phyloP scores from a whole-genome alignment of 2,329 filamentous ascomycete species.

The Parastagonospora nodorum region DNA sequence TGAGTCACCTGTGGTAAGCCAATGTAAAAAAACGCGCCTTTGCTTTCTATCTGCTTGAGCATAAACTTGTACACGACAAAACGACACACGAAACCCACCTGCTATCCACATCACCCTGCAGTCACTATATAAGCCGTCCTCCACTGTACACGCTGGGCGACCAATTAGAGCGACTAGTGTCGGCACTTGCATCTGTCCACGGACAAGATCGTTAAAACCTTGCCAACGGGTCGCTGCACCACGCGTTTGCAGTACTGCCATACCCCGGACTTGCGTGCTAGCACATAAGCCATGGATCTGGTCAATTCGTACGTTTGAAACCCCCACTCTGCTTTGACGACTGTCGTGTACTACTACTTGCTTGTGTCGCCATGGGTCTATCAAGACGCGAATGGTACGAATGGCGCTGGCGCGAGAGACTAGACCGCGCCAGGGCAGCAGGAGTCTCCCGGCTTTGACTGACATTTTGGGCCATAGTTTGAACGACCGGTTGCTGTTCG shows the following conservation, averaged over 20 bases:
- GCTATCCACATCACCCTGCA: conserved; percentile 24
- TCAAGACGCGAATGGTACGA: conserved; percentile 24
- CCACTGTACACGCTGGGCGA: conserved; percentile 9
- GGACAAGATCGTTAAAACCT: conserved; percentile 20
- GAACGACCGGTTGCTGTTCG: conserved; percentile 91
- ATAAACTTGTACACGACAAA: conserved; percentile 35
- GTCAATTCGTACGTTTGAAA: conserved; percentile 46
- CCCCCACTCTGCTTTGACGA: conserved; percentile 10
- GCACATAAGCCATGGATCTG: conserved; percentile 46
- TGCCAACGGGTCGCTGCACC: conserved; percentile 20
- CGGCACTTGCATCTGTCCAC: conserved; percentile 27
- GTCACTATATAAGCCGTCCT: conserved; percentile 16
- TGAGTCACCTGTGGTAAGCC: conserved; percentile 28
- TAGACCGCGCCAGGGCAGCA: conserved; percentile 36
- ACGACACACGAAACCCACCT: conserved; percentile 35
- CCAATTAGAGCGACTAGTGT: conserved; percentile 35
- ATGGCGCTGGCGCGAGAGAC: conserved; percentile 24
- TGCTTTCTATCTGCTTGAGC: conserved; percentile 8
- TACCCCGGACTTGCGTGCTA: conserved; percentile 30
- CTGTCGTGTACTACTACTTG: neutral
- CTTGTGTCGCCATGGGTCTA: conserved; percentile 26
- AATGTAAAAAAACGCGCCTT: conserved; percentile 5
- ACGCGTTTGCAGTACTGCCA: conserved; percentile 20
- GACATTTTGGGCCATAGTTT: conserved; percentile 64
- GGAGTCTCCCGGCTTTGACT: conserved; percentile 47